These are phyloP conservation scores for Pestalotiopsis sp. DNA, from an alignment of 2,329 filamentous ascomycete species.

Conservation along the genomic window DNA sequence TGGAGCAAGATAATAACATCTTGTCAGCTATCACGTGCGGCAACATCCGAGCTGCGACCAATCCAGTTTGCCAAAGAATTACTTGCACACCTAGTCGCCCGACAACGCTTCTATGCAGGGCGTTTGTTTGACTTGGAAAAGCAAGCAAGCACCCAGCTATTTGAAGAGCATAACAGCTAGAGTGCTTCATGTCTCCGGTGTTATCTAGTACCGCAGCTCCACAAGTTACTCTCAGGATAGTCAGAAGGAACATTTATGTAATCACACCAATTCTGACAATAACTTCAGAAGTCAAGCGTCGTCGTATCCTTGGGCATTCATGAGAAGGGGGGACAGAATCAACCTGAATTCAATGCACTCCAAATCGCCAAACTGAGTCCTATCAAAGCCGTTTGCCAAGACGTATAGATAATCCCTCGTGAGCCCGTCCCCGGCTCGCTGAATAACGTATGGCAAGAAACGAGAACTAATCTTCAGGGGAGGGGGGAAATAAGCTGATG, in stretches of 20 bases:
- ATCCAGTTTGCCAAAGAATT: too few species aligned
- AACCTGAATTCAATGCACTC: slow-evolving; percentile 47
- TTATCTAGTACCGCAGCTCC: too few species aligned
- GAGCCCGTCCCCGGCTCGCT: slow-evolving; percentile 26
- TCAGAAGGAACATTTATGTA: not conserved
- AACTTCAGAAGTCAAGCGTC: not conserved
- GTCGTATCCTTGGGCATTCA: not conserved
- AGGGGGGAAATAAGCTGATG: not conserved
- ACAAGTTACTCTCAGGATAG: too few species aligned
- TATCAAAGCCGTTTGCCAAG: slow-evolving; percentile 44
- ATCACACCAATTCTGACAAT: not conserved
- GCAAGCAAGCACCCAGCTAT: too few species aligned
- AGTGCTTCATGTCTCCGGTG: too few species aligned
- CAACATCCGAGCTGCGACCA: not conserved
- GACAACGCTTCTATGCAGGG: too few species aligned
- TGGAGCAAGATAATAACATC: not conserved
- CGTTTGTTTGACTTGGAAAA: too few species aligned
- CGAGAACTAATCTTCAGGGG: slow-evolving; percentile 13
- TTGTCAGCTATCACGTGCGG: slow-evolving; percentile 8
- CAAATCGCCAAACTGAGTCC: slow-evolving; percentile 51
- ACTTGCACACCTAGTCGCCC: too few species aligned
- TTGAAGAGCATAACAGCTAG: too few species aligned
- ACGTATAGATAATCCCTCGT: slow-evolving; percentile 38
- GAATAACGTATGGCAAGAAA: slow-evolving; percentile 19
- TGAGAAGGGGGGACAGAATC: not conserved